Conservation (phyloP, 2,329 filamentous ascomycete species). For the Fonsecaea monophora region DNA sequence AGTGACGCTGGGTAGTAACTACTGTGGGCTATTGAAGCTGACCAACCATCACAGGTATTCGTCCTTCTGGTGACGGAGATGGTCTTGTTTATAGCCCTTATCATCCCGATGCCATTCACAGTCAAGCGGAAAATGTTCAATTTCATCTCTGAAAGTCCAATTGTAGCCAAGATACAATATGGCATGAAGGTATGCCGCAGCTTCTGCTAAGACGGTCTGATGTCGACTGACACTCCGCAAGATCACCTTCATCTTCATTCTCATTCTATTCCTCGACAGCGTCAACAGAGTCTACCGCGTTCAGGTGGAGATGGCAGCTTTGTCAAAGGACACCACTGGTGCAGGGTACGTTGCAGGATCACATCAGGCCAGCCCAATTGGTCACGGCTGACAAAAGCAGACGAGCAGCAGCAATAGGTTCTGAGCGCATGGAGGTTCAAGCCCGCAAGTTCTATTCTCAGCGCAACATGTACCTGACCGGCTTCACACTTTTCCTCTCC, state of each 20-base stretch:
- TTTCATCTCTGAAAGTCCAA: constrained; percentile 89
- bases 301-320: constrained; percentile 81
- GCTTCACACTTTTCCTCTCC: constrained; percentile 98
- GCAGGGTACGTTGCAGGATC: constrained; percentile 56
- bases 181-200: constrained; percentile 76
- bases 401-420: constrained; percentile 77
- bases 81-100: constrained; percentile 57
- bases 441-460: constrained; percentile 99
- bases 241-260: constrained; percentile 98
- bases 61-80: constrained; percentile 59
- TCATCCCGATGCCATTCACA: constrained; percentile 84
- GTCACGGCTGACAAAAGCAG: constrained; percentile 24
- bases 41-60: constrained; percentile 51
- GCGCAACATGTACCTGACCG: constrained; percentile 99
- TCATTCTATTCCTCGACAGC: constrained; percentile 97
- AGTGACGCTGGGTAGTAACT: not conserved
- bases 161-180: constrained; percentile 93
- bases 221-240: constrained; percentile 44
- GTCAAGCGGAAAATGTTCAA: constrained; percentile 86
- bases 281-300: constrained; percentile 96
- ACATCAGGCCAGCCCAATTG: not conserved
- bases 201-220: not conserved
- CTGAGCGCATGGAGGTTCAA: constrained; percentile 97
- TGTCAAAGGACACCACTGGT: constrained; percentile 66
- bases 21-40: constrained; percentile 28